phyloP scores from a whole-genome alignment of 768 basidiomycete species.

The Myochromella boudieri region DNA sequence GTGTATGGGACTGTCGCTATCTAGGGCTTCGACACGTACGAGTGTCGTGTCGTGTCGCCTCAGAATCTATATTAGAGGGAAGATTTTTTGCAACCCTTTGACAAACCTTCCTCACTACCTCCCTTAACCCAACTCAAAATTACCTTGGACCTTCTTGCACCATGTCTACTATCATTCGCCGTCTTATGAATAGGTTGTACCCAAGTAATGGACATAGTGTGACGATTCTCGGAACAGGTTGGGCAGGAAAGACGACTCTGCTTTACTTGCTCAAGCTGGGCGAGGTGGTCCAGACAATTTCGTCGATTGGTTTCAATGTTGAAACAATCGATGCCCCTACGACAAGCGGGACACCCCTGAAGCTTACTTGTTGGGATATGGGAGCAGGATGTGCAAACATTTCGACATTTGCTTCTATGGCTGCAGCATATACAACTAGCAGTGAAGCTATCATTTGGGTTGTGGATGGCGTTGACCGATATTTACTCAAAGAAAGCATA shows the following conservation, averaged over 20 bases:
- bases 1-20: too few relatives aligned
- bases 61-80: too few relatives aligned
- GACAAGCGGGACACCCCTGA: constrained; percentile 32
- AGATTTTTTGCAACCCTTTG: too few relatives aligned
- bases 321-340: constrained; percentile 44
- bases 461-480: constrained; percentile 56
- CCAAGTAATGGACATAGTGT: constrained; percentile 18
- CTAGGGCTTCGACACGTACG: too few relatives aligned
- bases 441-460: constrained; percentile 65
- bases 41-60: too few relatives aligned
- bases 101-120: too few relatives aligned
- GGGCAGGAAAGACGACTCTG: constrained; percentile 46
- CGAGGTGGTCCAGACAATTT: constrained; percentile 36
- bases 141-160: too few relatives aligned
- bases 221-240: constrained; percentile 37
- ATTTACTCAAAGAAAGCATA: constrained; percentile 50
- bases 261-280: constrained; percentile 43
- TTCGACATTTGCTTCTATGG: constrained; percentile 33
- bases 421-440: constrained; percentile 20
- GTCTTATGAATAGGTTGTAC: constrained; percentile 30
- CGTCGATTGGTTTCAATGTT: constrained; percentile 55
- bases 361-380: constrained; percentile 62
- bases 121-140: too few relatives aligned
- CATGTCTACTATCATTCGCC: constrained; percentile 18
- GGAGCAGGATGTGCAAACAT: constrained; percentile 52